Evolutionary conservation across 1,139 yeast species (phyloP).

Genomic region (Diutina sp.): DNA sequence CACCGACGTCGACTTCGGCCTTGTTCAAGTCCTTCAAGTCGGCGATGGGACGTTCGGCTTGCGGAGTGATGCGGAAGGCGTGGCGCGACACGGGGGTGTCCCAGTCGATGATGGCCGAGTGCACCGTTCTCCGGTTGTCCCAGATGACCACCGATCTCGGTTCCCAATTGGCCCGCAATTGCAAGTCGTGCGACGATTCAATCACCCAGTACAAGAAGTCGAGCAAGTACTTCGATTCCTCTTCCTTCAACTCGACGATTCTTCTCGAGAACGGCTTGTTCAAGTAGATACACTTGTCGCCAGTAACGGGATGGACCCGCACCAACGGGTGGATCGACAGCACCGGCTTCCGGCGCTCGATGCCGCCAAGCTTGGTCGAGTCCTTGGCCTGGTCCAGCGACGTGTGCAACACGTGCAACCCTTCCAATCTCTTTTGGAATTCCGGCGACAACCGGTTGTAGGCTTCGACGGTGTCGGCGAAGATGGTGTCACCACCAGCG

Average conservation of each 20-base stretch:
- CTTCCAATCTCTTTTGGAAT: slow-evolving; percentile 40
- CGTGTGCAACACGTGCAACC: slow-evolving; percentile 53
- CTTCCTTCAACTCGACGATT: slow-evolving; percentile 52
- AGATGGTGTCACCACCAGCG: slow-evolving; percentile 66
- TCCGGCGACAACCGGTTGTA: slow-evolving; percentile 55
- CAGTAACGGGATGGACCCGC: slow-evolving; percentile 58
- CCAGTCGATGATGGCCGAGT: slow-evolving; percentile 43
- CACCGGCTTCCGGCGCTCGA: slow-evolving; percentile 52
- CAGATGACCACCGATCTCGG: slow-evolving; percentile 54
- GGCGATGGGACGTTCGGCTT: slow-evolving; percentile 14
- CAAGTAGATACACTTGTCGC: slow-evolving; percentile 44
- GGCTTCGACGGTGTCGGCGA: slow-evolving; percentile 53
- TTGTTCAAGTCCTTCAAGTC: slow-evolving; percentile 19
- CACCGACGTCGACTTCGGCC: slow-evolving; percentile 3
- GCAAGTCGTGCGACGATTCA: slow-evolving; percentile 38
- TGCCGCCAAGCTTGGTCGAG: slow-evolving; percentile 40
- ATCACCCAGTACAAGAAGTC: slow-evolving; percentile 39
- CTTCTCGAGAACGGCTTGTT: slow-evolving; percentile 50
- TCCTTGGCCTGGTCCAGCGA: slow-evolving; percentile 52
- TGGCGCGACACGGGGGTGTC: slow-evolving; percentile 36
- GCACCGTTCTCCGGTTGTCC: slow-evolving; percentile 58
- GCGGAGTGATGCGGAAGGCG: slow-evolving; percentile 14
- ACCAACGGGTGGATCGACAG: slow-evolving; percentile 52
- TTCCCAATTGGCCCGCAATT: slow-evolving; percentile 45
- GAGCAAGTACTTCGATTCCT: slow-evolving; percentile 47